These are phyloP conservation scores for Candida morakotiae DNA, from an alignment of 805 yeast genomes.

Conservation along the genomic window DNA sequence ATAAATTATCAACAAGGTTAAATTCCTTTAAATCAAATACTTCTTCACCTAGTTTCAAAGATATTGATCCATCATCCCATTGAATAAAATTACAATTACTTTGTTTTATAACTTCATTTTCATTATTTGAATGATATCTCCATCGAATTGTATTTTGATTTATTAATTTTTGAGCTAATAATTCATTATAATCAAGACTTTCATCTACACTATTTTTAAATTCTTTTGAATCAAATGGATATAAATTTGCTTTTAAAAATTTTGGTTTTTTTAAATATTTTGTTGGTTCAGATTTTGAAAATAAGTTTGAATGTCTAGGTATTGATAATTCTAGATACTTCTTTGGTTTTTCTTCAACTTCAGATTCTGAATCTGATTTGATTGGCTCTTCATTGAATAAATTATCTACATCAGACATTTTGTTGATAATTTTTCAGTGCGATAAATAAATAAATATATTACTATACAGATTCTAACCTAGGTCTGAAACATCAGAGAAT, in stretches of 20 bases:
- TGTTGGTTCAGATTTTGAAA: conserved; percentile 31
- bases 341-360: conserved; percentile 17
- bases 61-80: conserved; percentile 91
- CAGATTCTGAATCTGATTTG: neutral
- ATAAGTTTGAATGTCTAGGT: conserved; percentile 49
- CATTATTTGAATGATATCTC: conserved; percentile 80
- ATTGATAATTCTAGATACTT: conserved; percentile 29
- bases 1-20: conserved; percentile 64
- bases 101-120: conserved; percentile 72
- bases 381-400: conserved; percentile 2
- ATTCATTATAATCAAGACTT: conserved; percentile 33
- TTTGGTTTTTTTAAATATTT: conserved; percentile 70
- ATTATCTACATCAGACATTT: conserved; percentile 7
- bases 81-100: conserved; percentile 86
- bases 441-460: neutral
- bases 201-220: conserved; percentile 49
- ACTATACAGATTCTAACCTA: conserved; percentile 5
- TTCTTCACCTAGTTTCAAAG: conserved; percentile 84
- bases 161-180: conserved; percentile 56
- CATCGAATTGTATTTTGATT: conserved; percentile 89
- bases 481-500: conserved; percentile 18
- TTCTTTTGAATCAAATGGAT: conserved; percentile 76
- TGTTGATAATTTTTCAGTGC: neutral
- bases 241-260: conserved; percentile 76
- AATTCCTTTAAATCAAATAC: conserved; percentile 71